Base-by-base conservation (phyloP, 2,329 filamentous ascomycete species). In the Aspergillus sp. region DNA sequence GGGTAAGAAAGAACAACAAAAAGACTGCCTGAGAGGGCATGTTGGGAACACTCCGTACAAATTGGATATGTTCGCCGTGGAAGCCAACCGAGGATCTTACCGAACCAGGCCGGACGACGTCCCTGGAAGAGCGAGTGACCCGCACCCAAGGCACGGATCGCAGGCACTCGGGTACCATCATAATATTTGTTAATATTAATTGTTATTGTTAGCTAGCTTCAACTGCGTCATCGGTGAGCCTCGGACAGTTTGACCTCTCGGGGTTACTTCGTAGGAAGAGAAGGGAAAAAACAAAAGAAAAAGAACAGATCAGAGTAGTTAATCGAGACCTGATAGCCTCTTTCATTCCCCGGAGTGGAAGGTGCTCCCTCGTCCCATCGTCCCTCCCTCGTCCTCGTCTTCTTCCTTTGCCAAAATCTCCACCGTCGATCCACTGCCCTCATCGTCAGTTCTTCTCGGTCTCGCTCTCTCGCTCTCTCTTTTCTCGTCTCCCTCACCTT, bases 361-460 rank as follows among this genome's bases (percentile, higher is more conserved):
- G 26, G 52, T 36, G 11, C 31, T 36, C 31, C 16, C 14, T 39
- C 31, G 18, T 51, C 26, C 29, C 47, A 22, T 29, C 29, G 52
- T 45, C 45, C 42, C 22, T 55, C 24, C 20, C 36, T 54, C 29
- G 31, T 36, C 56, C 61, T 60, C 61, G 26, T 29, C 26, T 29
- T 29, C 26, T 29, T 65, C 6, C 16, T 42, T 14, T 39, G 12
- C 36, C 36, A 36, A 29, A 29, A 29, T 42, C 63, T 58, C 60
- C 60, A 47, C 49, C 55, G 59, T 62, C 61, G 64, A 66, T 65
- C 64, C 60, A 65, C 64, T 62, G 56, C 49, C 54, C 36, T 61
- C 58, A 49, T 51, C 52, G 36, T 58, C 42, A 52, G 54, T 55
- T 59, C 56, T 57, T 45, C 49, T 52, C 54, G 52, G 36, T 56